These are phyloP conservation scores for Colletotrichum tropicicola DNA, from an alignment of 2,329 filamentous ascomycete species.

Conservation along the genomic window DNA sequence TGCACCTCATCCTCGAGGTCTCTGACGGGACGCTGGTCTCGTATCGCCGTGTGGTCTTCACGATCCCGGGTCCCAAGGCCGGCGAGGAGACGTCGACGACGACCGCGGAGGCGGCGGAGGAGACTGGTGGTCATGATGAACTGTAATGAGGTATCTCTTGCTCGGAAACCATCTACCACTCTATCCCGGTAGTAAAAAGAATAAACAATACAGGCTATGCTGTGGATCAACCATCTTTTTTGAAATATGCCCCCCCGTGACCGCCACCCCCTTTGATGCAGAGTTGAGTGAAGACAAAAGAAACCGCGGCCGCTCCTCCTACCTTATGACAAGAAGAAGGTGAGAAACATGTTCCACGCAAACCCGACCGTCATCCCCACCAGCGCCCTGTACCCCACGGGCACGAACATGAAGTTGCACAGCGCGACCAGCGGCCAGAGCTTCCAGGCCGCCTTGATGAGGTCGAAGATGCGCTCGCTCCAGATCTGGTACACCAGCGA, in stretches of 20 bases:
- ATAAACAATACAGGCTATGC: constrained; percentile 5
- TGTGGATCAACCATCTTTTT: constrained; percentile 1
- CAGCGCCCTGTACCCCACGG: constrained; percentile 44
- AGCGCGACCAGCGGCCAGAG: constrained; percentile 47
- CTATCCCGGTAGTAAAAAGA: not conserved
- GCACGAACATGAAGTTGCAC: constrained; percentile 46
- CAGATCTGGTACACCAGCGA: constrained; percentile 38
- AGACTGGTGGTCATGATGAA: not conserved
- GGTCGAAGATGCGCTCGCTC: constrained; percentile 37
- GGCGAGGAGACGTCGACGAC: no score
- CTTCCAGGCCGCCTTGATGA: constrained; percentile 46
- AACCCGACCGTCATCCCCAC: constrained; percentile 47
- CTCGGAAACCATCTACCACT: not conserved
- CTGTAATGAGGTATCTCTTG: not conserved
- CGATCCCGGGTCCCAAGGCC: not conserved
- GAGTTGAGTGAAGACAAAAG: not conserved
- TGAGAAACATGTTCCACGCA: constrained; percentile 47
- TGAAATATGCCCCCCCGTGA: no score
- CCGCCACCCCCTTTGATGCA: constrained; percentile 10
- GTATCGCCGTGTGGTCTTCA: constrained; percentile 13
- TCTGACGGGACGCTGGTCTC: constrained; percentile 1
- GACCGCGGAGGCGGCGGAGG: not conserved
- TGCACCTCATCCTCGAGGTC: constrained; percentile 19
- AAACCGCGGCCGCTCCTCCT: not conserved
- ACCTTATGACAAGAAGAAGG: constrained; percentile 39